Percentiles rank a stretch among this genome's conserved stretches.
Evolutionary conservation across 495 filamentous ascomycete genomes (phyloP).

Genomic region (Neurospora cerealis): DNA sequence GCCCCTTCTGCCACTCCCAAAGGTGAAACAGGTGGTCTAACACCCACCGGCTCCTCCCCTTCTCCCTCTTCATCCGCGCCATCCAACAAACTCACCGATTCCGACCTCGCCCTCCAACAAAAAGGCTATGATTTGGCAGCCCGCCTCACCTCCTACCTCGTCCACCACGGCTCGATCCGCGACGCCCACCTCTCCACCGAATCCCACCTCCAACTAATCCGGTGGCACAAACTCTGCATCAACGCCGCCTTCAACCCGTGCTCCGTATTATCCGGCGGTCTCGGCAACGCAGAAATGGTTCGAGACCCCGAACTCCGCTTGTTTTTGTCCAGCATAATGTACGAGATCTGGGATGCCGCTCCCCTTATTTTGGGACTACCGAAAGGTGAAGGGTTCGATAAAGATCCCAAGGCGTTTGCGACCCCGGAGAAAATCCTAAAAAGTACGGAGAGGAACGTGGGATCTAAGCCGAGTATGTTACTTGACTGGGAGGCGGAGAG

Average conservation of each 20-base stretch:
- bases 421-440: conserved; percentile 42
- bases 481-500: conserved; percentile 47
- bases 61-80: background rate
- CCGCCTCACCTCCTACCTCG: conserved; percentile 28
- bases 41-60: background rate
- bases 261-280: conserved; percentile 45
- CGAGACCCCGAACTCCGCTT: conserved; percentile 38
- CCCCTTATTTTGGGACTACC: conserved; percentile 36
- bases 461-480: conserved; percentile 50
- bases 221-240: conserved; percentile 58
- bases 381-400: background rate
- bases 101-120: conserved; percentile 19
- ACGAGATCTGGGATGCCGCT: conserved; percentile 46
- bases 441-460: conserved; percentile 45
- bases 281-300: conserved; percentile 45
- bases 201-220: conserved; percentile 42
- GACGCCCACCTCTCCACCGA: conserved; percentile 42
- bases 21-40: conserved; percentile 7
- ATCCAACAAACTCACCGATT: conserved; percentile 16
- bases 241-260: conserved; percentile 57
- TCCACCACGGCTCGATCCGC: conserved; percentile 35
- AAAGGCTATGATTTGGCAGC: conserved; percentile 15
- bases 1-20: background rate
- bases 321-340: conserved; percentile 43
- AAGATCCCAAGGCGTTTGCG: conserved; percentile 23